Percentiles rank a stretch among this genome's conserved stretches.
These are phyloP conservation scores for Entophlyctis luteolus DNA, from an alignment of 192 early-diverging fungal species.

Conservation along the genomic window DNA sequence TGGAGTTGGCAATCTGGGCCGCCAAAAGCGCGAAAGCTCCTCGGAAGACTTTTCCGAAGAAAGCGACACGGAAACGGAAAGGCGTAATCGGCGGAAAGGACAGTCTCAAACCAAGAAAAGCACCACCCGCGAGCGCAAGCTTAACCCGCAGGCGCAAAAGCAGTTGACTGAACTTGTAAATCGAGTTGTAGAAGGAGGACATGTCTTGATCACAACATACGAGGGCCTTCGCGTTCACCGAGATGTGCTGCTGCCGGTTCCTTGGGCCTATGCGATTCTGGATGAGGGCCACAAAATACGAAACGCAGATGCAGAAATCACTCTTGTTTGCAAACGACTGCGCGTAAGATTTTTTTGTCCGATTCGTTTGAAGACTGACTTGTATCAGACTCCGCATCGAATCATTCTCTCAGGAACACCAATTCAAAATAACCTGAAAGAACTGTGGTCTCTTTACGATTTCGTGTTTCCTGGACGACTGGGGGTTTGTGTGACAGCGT, in stretches of 20 bases:
- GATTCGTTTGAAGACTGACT: neutral
- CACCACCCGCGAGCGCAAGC: constrained; percentile 2
- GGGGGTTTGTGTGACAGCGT: constrained; percentile 25
- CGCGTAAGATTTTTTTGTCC: constrained; percentile 37
- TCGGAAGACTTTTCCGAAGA: constrained; percentile 15
- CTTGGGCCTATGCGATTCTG: constrained; percentile 83
- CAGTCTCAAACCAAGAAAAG: neutral
- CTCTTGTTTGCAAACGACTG: constrained; percentile 43
- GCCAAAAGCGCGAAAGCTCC: constrained; percentile 23
- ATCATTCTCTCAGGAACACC: constrained; percentile 61
- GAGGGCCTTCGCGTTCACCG: constrained; percentile 73
- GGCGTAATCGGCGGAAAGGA: neutral
- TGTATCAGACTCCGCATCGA: constrained; percentile 37
- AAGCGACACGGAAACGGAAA: constrained; percentile 29
- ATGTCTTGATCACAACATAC: constrained; percentile 86
- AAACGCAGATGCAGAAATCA: constrained; percentile 89
- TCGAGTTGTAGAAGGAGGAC: constrained; percentile 46
- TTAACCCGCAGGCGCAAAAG: constrained; percentile 41
- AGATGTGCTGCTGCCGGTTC: constrained; percentile 59
- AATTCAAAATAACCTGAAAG: constrained; percentile 57
- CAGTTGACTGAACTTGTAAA: constrained; percentile 46
- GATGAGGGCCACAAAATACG: constrained; percentile 97
- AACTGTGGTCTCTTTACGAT: constrained; percentile 55
- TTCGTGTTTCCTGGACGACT: constrained; percentile 59
- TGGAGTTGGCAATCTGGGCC: constrained; percentile 51